These are phyloP conservation scores for Margaritispora aquatica DNA, from an alignment of 495 filamentous ascomycete species.

Conservation along the genomic window DNA sequence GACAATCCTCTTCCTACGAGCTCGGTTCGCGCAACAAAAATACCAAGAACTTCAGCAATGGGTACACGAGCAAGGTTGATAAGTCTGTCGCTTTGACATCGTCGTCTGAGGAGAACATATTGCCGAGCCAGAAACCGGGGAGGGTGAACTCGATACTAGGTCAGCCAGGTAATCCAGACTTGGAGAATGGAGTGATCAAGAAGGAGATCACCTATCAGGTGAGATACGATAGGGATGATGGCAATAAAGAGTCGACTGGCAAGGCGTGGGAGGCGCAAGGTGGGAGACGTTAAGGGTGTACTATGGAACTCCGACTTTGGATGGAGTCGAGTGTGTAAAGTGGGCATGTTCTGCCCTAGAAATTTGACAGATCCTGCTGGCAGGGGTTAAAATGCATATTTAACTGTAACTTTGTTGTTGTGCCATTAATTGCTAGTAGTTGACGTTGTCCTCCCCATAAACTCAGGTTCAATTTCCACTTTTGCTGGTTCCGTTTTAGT, in stretches of 20 bases:
- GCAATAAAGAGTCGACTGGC: background rate
- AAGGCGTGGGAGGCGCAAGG: background rate
- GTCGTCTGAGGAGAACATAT: slow-evolving; percentile 8
- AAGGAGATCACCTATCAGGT: slow-evolving; percentile 6
- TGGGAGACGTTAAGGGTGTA: background rate
- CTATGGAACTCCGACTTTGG: too few species aligned
- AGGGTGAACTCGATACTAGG: background rate
- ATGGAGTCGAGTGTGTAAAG: too few species aligned
- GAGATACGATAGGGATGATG: slow-evolving; percentile 9
- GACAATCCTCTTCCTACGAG: slow-evolving; percentile 2
- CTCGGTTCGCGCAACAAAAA: background rate
- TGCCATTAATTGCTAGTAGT: too few species aligned
- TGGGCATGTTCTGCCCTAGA: too few species aligned
- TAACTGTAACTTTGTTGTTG: too few species aligned
- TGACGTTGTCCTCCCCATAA: too few species aligned
- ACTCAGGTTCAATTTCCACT: background rate
- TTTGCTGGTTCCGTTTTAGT: background rate
- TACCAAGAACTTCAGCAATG: background rate
- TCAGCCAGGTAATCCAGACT: background rate
- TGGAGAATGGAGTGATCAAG: slow-evolving; percentile 6
- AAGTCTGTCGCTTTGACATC: background rate
- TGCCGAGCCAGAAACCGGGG: background rate
- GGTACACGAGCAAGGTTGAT: background rate
- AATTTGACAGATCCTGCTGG: too few species aligned
- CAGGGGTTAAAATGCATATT: too few species aligned